Percentiles rank a stretch among this genome's conserved stretches.
Conservation (phyloP, 306 rosid genomes). For the Chamaecrista fasciculata region DNA sequence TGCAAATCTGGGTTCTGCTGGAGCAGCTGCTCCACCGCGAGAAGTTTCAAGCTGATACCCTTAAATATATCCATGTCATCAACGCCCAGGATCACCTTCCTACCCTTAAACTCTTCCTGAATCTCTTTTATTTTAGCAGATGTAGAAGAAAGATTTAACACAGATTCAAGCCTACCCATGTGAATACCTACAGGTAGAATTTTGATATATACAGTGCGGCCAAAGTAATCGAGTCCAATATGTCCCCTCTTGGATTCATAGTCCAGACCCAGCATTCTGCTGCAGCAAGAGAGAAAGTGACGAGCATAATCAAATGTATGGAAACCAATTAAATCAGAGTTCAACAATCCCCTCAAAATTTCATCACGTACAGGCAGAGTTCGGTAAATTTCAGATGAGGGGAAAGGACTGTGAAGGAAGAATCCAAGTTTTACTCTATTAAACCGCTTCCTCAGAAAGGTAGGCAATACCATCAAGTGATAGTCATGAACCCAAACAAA, state of each 20-base stretch:
- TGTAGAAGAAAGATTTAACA: slow-evolving; percentile 57
- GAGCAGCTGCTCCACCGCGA: slow-evolving; percentile 72
- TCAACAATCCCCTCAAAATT: slow-evolving; percentile 70
- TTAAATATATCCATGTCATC: slow-evolving; percentile 86
- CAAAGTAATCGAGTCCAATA: slow-evolving; percentile 75
- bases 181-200: slow-evolving; percentile 84
- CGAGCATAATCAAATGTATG: slow-evolving; percentile 92
- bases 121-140: slow-evolving; percentile 63
- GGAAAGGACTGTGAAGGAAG: slow-evolving; percentile 84
- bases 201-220: slow-evolving; percentile 73
- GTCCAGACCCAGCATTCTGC: slow-evolving; percentile 82
- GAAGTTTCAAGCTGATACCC: slow-evolving; percentile 69
- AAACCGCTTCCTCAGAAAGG: slow-evolving; percentile 63
- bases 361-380: slow-evolving; percentile 75
- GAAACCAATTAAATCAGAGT: slow-evolving; percentile 75
- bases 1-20: slow-evolving; percentile 52
- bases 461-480: slow-evolving; percentile 78
- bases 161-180: slow-evolving; percentile 73
- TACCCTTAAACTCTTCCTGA: slow-evolving; percentile 59
- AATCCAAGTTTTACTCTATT: slow-evolving; percentile 72
- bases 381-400: slow-evolving; percentile 75
- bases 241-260: slow-evolving; percentile 82
- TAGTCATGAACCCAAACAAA: slow-evolving; percentile 84
- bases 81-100: slow-evolving; percentile 52
- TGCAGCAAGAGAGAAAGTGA: slow-evolving; percentile 84